Conservation (phyloP, 176 grass and related monocot species). For the Aechmea fasciata region DNA sequence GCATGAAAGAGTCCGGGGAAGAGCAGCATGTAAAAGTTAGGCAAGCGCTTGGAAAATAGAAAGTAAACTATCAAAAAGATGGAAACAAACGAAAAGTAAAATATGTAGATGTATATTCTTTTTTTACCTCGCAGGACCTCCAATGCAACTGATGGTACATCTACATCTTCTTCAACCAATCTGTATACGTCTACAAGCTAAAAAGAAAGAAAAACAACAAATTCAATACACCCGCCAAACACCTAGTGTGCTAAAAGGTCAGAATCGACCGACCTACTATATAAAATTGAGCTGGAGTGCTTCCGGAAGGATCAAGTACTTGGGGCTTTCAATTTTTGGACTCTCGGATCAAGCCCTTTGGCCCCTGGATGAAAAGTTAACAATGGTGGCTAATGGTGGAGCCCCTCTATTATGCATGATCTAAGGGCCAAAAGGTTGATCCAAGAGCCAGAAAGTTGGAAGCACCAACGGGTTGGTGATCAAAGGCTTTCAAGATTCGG, state of each 20-base stretch:
- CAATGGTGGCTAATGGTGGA: too few species aligned
- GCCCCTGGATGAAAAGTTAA: too few species aligned
- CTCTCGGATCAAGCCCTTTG: too few species aligned
- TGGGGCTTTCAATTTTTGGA: too few species aligned
- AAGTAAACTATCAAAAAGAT: background rate
- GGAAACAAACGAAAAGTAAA: constrained; percentile 5
- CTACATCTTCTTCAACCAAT: constrained; percentile 87
- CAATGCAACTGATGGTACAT: constrained; percentile 73
- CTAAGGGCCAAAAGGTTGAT: too few species aligned
- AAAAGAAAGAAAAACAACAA: background rate
- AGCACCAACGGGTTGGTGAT: too few species aligned
- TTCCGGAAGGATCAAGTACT: too few species aligned
- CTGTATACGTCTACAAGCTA: constrained; percentile 92
- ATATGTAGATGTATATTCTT: background rate
- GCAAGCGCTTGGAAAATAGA: background rate
- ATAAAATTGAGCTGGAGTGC: too few species aligned
- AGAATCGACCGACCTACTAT: background rate
- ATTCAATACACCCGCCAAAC: constrained; percentile 1
- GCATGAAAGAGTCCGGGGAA: constrained; percentile 17
- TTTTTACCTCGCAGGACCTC: constrained; percentile 73
- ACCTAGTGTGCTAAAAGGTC: background rate
- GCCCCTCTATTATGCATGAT: too few species aligned
- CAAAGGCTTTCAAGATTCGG: too few species aligned
- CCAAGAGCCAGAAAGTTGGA: too few species aligned
- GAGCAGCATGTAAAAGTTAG: background rate